A percentile compares a stretch with the other conserved stretches of the same genome.
These are phyloP conservation scores for Candida germanica DNA, from an alignment of 805 yeast species.

Conservation along the genomic window DNA sequence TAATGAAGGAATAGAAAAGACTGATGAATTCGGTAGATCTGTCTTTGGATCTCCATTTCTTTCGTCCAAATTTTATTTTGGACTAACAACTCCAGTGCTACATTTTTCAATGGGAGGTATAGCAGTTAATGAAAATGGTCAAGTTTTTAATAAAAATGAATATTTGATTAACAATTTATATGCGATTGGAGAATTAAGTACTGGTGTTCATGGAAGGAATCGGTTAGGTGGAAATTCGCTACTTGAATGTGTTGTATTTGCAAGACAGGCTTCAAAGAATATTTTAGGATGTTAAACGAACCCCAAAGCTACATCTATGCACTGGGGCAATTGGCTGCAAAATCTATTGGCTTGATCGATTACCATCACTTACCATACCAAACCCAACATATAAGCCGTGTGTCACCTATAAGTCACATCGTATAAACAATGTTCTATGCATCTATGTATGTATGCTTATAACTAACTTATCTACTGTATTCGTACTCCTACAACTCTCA, in stretches of 20 bases:
- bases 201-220: conserved; percentile 47
- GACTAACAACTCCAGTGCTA: conserved; percentile 57
- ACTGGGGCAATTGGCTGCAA: too few species aligned
- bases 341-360: too few species aligned
- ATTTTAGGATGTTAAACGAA: too few species aligned
- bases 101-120: conserved; percentile 75
- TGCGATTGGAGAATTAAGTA: conserved; percentile 46
- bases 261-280: conserved; percentile 7
- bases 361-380: too few species aligned
- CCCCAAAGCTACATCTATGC: too few species aligned
- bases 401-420: too few species aligned
- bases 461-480: too few species aligned
- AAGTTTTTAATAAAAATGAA: conserved; percentile 32
- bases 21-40: conserved; percentile 29
- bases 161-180: conserved; percentile 38
- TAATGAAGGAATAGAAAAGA: conserved; percentile 8
- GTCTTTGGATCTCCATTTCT: conserved; percentile 12
- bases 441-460: too few species aligned
- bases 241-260: conserved; percentile 43
- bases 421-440: too few species aligned
- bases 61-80: conserved; percentile 38
- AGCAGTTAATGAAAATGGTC: conserved; percentile 46
- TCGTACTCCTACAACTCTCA: too few species aligned
- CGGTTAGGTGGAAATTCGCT: conserved; percentile 43
- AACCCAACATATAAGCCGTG: too few species aligned